A percentile compares a stretch with the other conserved stretches of the same genome.
Evolutionary conservation across 306 rosid genomes (phyloP).

Genomic region (Alnus rubra): DNA sequence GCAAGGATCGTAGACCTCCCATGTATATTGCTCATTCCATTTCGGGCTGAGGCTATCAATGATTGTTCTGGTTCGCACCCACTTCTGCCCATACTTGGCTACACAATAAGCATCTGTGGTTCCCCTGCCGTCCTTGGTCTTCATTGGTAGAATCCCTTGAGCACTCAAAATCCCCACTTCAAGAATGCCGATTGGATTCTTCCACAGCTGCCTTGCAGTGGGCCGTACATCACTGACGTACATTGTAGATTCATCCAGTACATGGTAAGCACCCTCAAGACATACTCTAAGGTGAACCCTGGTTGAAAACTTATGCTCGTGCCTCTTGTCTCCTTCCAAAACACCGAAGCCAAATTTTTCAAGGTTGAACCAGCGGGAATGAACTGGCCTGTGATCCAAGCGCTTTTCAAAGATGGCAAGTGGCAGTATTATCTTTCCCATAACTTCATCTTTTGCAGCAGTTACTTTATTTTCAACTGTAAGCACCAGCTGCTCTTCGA

Average conservation of each 20-base stretch:
- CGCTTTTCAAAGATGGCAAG: conserved; percentile 60
- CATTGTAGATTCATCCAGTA: conserved; percentile 77
- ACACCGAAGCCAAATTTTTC: conserved; percentile 72
- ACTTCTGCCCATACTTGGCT: conserved; percentile 79
- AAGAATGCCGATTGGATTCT: conserved; percentile 80
- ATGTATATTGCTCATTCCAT: conserved; percentile 72
- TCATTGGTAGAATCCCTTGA: conserved; percentile 76
- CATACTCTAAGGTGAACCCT: conserved; percentile 60
- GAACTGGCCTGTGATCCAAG: conserved; percentile 64
- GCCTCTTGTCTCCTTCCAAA: conserved; percentile 66
- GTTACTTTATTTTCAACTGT: conserved; percentile 58
- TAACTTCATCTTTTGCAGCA: conserved; percentile 52
- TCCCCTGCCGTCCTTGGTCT: conserved; percentile 51
- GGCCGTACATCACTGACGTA: conserved; percentile 79
- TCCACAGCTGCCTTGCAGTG: conserved; percentile 79
- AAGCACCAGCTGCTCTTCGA: conserved; percentile 64
- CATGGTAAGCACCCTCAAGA: conserved; percentile 89
- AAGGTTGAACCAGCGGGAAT: conserved; percentile 69
- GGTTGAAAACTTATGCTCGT: conserved; percentile 65
- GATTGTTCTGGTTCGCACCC: conserved; percentile 83
- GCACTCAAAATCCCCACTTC: conserved; percentile 87
- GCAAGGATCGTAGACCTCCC: conserved; percentile 74
- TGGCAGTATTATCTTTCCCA: conserved; percentile 45
- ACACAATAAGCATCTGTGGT: conserved; percentile 77
- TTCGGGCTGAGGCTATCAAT: conserved; percentile 55